phyloP scores from a whole-genome alignment of 805 yeast species.

The Teunomyces pallodes region DNA sequence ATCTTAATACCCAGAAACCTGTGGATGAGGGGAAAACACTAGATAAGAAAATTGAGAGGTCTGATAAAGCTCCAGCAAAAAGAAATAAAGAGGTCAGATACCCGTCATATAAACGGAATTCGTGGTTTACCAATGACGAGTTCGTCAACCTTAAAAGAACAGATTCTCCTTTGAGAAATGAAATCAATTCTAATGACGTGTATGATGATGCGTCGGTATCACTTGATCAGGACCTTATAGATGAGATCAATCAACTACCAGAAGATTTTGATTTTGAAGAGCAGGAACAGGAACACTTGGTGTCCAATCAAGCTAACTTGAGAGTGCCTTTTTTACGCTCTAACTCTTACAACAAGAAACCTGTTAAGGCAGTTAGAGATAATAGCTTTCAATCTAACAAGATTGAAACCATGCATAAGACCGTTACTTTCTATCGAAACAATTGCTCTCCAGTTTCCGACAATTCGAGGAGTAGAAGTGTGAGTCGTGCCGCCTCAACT shows the following conservation, averaged over 20 bases:
- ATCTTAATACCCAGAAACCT: not conserved
- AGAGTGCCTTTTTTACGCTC: conserved; percentile 25
- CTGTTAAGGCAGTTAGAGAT: conserved; percentile 26
- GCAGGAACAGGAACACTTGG: conserved; percentile 11
- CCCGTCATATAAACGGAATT: conserved; percentile 18
- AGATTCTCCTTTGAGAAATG: not conserved
- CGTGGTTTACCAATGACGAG: conserved; percentile 33
- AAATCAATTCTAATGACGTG: not conserved
- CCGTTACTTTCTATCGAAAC: conserved; percentile 41
- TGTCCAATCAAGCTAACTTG: not conserved
- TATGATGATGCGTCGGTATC: not conserved
- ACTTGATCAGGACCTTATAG: conserved; percentile 40
- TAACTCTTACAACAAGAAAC: conserved; percentile 39
- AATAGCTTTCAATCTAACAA: conserved; percentile 26
- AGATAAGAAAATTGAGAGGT: not conserved
- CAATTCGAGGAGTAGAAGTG: conserved; percentile 14
- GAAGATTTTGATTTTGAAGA: conserved; percentile 43
- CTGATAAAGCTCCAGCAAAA: not conserved
- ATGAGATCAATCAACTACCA: conserved; percentile 51
- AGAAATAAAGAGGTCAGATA: too few relatives aligned
- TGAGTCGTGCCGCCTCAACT: conserved; percentile 29
- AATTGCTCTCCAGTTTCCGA: conserved; percentile 19
- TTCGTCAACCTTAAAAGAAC: conserved; percentile 11
- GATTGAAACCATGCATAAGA: conserved; percentile 35
- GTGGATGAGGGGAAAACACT: not conserved